These are phyloP conservation scores for Vanderwaltozyma verrucispora DNA, from an alignment of 805 yeast species.

Conservation along the genomic window DNA sequence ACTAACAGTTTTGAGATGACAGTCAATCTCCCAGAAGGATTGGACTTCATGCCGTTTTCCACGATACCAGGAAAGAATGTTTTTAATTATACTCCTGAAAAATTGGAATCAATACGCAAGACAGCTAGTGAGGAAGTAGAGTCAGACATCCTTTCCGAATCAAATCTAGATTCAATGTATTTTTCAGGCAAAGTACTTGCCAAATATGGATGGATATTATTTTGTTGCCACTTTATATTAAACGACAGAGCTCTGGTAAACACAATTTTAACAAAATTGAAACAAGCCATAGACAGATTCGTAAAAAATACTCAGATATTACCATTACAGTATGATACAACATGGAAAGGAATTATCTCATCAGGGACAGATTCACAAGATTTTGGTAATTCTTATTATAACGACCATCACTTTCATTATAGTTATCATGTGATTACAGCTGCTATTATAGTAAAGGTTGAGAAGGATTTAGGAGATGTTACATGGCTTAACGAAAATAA, in stretches of 20 bases:
- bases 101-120: constrained; percentile 22
- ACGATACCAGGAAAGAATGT: constrained; percentile 22
- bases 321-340: constrained; percentile 47
- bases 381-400: constrained; percentile 68
- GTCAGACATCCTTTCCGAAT: constrained; percentile 33
- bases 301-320: constrained; percentile 34
- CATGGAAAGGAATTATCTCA: constrained; percentile 47
- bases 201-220: constrained; percentile 77
- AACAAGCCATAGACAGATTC: constrained; percentile 36
- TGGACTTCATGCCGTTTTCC: constrained; percentile 39
- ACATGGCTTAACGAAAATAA: constrained; percentile 40
- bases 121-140: constrained; percentile 30
- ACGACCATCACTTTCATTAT: constrained; percentile 84
- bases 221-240: constrained; percentile 57
- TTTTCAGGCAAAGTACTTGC: constrained; percentile 82
- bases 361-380: constrained; percentile 36
- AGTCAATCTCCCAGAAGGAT: constrained; percentile 34
- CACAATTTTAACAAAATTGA: constrained; percentile 42
- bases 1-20: constrained; percentile 33
- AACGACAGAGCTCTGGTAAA: constrained; percentile 42
- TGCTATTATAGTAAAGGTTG: constrained; percentile 63
- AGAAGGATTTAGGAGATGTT: constrained; percentile 14
- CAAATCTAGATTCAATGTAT: constrained; percentile 72
- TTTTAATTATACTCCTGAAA: constrained; percentile 21
- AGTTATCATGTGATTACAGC: constrained; percentile 81